Evolutionary conservation across 106 monocot genomes (phyloP), one percentile per base, ranked within the genome.

Genomic region (Apostasia ramifera): DNA sequence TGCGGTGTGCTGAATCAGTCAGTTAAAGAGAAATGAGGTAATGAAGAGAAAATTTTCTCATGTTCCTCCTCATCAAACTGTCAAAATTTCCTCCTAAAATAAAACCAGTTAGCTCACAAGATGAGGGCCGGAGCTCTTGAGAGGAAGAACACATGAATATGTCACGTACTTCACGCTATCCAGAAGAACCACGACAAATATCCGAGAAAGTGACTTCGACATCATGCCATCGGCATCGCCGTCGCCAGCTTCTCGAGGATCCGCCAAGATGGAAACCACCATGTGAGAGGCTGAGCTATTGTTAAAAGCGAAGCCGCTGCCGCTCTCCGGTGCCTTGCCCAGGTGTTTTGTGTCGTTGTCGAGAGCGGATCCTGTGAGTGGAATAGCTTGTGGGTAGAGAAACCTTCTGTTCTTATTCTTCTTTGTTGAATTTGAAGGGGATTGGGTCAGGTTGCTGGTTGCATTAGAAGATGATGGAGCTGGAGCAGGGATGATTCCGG

Each of bases 241-340:
- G 66, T 88, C 83, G 6, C 80, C 85, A 54, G 71, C 84, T 12
- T 98, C 97, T 44, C 92, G 80, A 1, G 97, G 97, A 73, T 98
- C 97, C 10, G 78, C 83, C 15, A 98, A 65, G 57, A 98, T 71
- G 42, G 89, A 92, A 41, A 98, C 97, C 1, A 98, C 81, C 72
- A 98, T 76, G 2, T 82, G 72, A 1, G 82, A 61, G 1, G 58
- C 58, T 1, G 71, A 38, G 6, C 76, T 45, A 51, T 81, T 81
- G 26, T 72, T 79, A 59, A 48, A 53, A 55, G 40, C 15, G 47
- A 61, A 66, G 12, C 38, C 37, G 64, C 69, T 81, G 74, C 77
- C 71, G 68, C 51, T 67, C 60, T 79, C 74, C 39, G 80, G 65
- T 56, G 78, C 47, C 51, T 79, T 73, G 11, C 48, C 55, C 12